These are phyloP conservation scores for Tulasnella sp. DNA, from an alignment of 768 basidiomycete species.

Conservation along the genomic window DNA sequence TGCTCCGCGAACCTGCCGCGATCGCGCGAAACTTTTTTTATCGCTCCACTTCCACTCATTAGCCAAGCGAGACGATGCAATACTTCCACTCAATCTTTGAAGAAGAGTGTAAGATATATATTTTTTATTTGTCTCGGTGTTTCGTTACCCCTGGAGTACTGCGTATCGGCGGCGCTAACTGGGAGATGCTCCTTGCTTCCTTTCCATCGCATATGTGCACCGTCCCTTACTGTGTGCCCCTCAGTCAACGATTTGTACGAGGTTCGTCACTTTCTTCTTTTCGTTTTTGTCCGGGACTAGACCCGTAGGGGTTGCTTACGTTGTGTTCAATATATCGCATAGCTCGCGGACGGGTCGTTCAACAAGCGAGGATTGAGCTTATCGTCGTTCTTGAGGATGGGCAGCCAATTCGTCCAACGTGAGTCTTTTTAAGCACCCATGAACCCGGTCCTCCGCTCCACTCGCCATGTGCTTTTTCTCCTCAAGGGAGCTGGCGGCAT, in stretches of 20 bases:
- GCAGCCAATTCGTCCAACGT: constrained; percentile 20
- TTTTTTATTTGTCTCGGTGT: not conserved
- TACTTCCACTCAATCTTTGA: constrained; percentile 24
- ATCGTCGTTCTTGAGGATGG: constrained; percentile 19
- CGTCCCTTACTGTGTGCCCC: not conserved
- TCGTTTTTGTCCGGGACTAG: not conserved
- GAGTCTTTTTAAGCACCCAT: not conserved
- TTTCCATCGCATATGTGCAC: not conserved
- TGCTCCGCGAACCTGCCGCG: not conserved
- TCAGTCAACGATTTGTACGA: constrained; percentile 29
- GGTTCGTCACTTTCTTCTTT: not conserved
- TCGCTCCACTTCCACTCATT: not conserved
- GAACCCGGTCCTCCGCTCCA: not conserved
- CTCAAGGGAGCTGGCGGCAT: not conserved
- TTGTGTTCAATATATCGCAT: not conserved
- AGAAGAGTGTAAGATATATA: constrained; percentile 22
- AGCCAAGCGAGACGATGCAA: constrained; percentile 25
- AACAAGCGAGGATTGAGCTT: constrained; percentile 18
- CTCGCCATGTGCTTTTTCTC: no score
- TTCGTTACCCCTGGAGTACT: no score
- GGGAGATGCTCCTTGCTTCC: no score
- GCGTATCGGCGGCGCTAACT: not conserved
- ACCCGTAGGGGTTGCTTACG: not conserved
- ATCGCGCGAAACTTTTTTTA: no score
- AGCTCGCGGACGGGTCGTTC: constrained; percentile 24